Base-by-base conservation (phyloP, 1,284 basidiomycete genomes). In the Ceratobasidium theobromae region DNA sequence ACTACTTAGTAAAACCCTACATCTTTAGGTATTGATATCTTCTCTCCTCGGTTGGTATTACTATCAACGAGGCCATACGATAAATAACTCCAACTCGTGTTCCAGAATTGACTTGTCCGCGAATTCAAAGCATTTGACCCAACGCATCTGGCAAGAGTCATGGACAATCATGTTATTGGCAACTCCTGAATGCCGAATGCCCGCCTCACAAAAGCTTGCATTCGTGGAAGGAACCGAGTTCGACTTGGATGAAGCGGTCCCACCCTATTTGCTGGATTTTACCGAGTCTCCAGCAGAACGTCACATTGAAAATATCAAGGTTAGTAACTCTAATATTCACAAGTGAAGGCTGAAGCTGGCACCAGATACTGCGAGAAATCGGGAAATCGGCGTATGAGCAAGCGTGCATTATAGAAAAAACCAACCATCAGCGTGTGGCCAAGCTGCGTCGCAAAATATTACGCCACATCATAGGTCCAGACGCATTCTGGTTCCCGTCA, bases 71-170 rank as follows among this genome's bases (percentile, higher is more conserved):
- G 18, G 6, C 43, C 43, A 21, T 30, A 53, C 43, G 23, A 21
- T 4, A 55, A 4, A 33, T 38, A 3, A 62, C 14, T 8, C 38
- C 40, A 45, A 28, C 27, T 41, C 27, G 25, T 5, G 12, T 43
- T 46, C 18, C 43, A 51, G 86, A 11, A 75, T 92, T 67, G 85
- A 91, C 74, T 75, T 87, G 46, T 82, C 84, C 0, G 75, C 83
- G 23, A 77, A 82, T 0, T 86, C 84, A 1, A 79, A 83, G 14
- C 90, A 93, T 72, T 80, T 84, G 40, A 84, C 80, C 68, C 82
- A 89, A 11, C 82, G 91, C 4, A 87, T 93, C n/a, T 91, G 89
- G 89, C 87, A 93, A 73, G 91, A 93, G 74, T 82, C 88, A 5
- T 79, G 92, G 28, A 84, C 87, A 0, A 84, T 85, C 0, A 76